Evolutionary conservation across 1,139 yeast species (phyloP).

Genomic region (Debaryomyces nepalensis): DNA sequence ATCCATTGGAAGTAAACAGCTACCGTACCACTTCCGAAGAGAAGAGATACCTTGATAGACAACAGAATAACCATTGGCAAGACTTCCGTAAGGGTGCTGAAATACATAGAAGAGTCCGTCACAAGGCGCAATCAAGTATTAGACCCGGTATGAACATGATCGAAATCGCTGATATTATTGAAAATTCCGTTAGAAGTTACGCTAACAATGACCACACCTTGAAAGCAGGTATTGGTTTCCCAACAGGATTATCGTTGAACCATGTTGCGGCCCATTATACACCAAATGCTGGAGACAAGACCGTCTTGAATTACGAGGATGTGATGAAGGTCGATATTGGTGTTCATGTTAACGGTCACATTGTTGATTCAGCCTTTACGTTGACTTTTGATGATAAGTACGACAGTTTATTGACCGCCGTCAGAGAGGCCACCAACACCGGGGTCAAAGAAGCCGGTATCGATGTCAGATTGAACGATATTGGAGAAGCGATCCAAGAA

Average conservation of each 20-base stretch:
- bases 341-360: conserved; percentile 94
- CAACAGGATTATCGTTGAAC: conserved; percentile 92
- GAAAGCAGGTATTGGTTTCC: conserved; percentile 92
- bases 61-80: conserved; percentile 68
- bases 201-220: conserved; percentile 68
- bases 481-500: conserved; percentile 95
- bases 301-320: conserved; percentile 79
- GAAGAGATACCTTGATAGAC: conserved; percentile 76
- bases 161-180: conserved; percentile 88
- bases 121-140: conserved; percentile 71
- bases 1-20: conserved; percentile 70
- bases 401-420: conserved; percentile 81
- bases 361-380: conserved; percentile 95
- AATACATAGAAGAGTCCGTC: conserved; percentile 89
- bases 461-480: conserved; percentile 92
- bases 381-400: conserved; percentile 85
- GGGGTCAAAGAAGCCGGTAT: conserved; percentile 94
- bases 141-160: conserved; percentile 93
- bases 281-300: conserved; percentile 93
- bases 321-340: conserved; percentile 98
- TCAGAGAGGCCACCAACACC: conserved; percentile 89
- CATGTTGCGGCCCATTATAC: conserved; percentile 98
- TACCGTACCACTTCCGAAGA: conserved; percentile 87
- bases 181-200: conserved; percentile 77
- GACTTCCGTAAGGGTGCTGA: conserved; percentile 97